phyloP scores from a whole-genome alignment of 352 stramenopile genomes.

The Phytopythium aichiense region DNA sequence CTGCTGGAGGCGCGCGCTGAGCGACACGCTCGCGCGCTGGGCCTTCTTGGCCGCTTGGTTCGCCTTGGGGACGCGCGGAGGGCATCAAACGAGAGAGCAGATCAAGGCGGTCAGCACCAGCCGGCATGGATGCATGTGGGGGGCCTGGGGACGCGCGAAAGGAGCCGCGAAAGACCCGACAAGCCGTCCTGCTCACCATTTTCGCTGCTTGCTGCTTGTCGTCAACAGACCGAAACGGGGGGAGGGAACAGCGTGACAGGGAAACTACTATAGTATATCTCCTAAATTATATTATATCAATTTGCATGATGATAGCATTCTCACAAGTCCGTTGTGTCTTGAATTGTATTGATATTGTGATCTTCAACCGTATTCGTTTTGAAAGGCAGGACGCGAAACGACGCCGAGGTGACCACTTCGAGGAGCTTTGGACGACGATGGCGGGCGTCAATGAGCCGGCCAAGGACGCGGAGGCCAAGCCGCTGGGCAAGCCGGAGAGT shows the following conservation, averaged over 20 bases:
- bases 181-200: neutral
- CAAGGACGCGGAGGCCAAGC: neutral
- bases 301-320: neutral
- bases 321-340: too few relatives aligned
- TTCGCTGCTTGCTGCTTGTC: neutral
- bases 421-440: neutral
- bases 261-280: neutral
- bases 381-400: constrained; percentile 1
- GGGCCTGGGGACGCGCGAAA: neutral
- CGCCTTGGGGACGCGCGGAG: constrained; percentile 29
- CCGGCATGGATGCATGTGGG: neutral
- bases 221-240: neutral
- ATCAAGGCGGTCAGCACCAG: neutral
- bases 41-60: constrained; percentile 87
- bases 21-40: constrained; percentile 54
- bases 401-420: neutral
- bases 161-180: neutral
- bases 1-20: constrained; percentile 68
- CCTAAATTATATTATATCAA: neutral
- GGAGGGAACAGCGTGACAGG: neutral
- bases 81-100: neutral
- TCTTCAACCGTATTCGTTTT: neutral
- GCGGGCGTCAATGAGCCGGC: neutral
- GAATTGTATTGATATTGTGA: neutral
- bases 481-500: constrained; percentile 29